These are phyloP conservation scores for Tolypocladium ovalisporum DNA, from an alignment of 2,329 filamentous ascomycete genomes.

Conservation along the genomic window DNA sequence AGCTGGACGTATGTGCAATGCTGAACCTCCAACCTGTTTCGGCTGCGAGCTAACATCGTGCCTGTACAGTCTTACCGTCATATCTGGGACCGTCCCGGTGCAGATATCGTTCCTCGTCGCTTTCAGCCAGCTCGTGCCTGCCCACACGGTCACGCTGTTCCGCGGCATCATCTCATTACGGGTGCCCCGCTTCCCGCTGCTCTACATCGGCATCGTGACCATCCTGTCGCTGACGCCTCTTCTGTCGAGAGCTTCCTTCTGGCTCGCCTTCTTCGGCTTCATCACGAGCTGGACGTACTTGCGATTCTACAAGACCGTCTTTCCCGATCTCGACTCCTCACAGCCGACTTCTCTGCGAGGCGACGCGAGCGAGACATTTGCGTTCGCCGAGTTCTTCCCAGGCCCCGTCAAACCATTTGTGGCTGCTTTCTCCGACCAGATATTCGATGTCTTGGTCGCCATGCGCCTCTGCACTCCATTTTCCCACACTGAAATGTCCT, in stretches of 20 bases:
- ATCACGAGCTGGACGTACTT: slow-evolving; percentile 90
- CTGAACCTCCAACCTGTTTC: not conserved
- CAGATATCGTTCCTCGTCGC: slow-evolving; percentile 92
- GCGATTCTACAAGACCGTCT: slow-evolving; percentile 79
- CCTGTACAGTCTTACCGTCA: slow-evolving; percentile 55
- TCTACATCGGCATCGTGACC: slow-evolving; percentile 66
- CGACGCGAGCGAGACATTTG: slow-evolving; percentile 92
- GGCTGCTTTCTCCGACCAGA: slow-evolving; percentile 56
- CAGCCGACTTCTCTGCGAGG: slow-evolving; percentile 60
- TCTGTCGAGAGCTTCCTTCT: slow-evolving; percentile 60
- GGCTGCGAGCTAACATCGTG: not conserved
- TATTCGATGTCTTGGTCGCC: slow-evolving; percentile 67
- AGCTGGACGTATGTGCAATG: slow-evolving; percentile 52
- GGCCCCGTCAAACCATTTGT: slow-evolving; percentile 70
- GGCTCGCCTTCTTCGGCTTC: slow-evolving; percentile 73
- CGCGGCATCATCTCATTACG: slow-evolving; percentile 80
- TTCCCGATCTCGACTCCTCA: slow-evolving; percentile 54
- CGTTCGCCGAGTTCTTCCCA: slow-evolving; percentile 93
- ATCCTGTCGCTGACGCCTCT: slow-evolving; percentile 47
- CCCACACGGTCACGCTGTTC: slow-evolving; percentile 92
- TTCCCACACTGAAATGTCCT: slow-evolving; percentile 66
- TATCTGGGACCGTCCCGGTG: slow-evolving; percentile 79
- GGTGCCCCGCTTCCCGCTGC: slow-evolving; percentile 59
- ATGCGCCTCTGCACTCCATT: slow-evolving; percentile 78
- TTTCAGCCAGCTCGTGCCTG: slow-evolving; percentile 94